A percentile compares a stretch with the other conserved stretches of the same genome.
Conservation (phyloP, 768 basidiomycete genomes). For the Mycena capillaripes region DNA sequence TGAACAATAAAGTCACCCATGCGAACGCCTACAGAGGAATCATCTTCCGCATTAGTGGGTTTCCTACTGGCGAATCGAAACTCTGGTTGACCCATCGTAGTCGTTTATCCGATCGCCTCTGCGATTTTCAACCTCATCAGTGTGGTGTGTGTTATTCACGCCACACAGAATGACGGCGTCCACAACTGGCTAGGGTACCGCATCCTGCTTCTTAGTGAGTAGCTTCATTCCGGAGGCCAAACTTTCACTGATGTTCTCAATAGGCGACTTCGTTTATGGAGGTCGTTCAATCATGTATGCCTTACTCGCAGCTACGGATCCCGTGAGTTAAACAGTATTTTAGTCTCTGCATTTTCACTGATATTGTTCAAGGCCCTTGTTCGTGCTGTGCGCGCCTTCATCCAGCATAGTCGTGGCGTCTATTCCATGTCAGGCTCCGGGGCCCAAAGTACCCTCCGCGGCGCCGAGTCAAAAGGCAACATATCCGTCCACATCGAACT, state of each 20-base stretch:
- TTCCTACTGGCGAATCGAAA: not conserved
- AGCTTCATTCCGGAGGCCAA: not conserved
- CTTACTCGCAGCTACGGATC: conserved; percentile 29
- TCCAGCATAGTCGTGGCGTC: not conserved
- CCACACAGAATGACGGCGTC: conserved; percentile 31
- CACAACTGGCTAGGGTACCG: conserved; percentile 33
- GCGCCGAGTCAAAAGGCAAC: not conserved
- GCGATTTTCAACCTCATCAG: conserved; percentile 34
- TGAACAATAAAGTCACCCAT: conserved; percentile 9
- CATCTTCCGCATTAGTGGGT: conserved; percentile 36
- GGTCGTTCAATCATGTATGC: conserved; percentile 35
- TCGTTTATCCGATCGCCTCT: conserved; percentile 35
- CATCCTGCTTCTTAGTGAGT: conserved; percentile 16
- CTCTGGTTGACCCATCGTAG: too few species aligned
- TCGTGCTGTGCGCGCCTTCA: conserved; percentile 1
- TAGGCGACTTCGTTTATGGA: conserved; percentile 31
- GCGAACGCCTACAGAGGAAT: conserved; percentile 28
- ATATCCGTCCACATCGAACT: conserved; percentile 17
- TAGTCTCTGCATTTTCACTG: not conserved
- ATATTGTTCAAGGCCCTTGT: not conserved
- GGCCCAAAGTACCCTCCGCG: not conserved
- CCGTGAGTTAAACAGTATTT: conserved; percentile 3
- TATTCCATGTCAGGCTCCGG: not conserved
- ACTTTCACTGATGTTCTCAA: not conserved
- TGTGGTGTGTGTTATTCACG: conserved; percentile 34